Conservation (phyloP, 805 yeast species). For the Blastobotrys americana region DNA sequence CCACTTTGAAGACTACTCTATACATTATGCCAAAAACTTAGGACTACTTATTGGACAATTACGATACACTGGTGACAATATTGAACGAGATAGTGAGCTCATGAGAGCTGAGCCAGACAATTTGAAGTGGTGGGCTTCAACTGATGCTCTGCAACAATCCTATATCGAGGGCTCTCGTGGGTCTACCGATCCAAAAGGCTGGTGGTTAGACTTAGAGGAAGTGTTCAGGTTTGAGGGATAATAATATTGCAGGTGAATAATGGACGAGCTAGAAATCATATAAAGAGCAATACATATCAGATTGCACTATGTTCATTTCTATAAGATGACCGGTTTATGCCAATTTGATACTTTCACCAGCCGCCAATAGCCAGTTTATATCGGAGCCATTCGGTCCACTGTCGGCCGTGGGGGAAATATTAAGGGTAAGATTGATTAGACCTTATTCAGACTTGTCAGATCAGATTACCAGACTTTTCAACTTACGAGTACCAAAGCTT, state of each 20-base stretch:
- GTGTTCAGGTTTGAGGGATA: conserved; percentile 34
- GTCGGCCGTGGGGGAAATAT: too few relatives aligned
- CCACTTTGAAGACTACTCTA: conserved; percentile 38
- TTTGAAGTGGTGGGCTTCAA: conserved; percentile 37
- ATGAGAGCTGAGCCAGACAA: conserved; percentile 34
- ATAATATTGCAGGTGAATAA: not conserved
- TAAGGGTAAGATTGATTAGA: too few relatives aligned
- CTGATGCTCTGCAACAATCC: conserved; percentile 37
- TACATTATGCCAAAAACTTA: conserved; percentile 31
- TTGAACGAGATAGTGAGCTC: conserved; percentile 32
- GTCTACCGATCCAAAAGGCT: conserved; percentile 33
- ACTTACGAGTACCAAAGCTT: too few relatives aligned
- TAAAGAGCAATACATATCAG: too few relatives aligned
- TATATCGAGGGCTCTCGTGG: conserved; percentile 35
- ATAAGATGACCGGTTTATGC: too few relatives aligned
- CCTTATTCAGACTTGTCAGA: too few relatives aligned
- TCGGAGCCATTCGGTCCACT: too few relatives aligned
- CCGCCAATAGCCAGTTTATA: too few relatives aligned
- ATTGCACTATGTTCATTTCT: too few relatives aligned
- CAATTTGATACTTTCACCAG: too few relatives aligned
- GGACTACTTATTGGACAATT: conserved; percentile 33
- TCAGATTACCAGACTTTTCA: too few relatives aligned
- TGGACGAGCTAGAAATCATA: too few relatives aligned
- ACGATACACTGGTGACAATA: conserved; percentile 36
- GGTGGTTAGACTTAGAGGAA: conserved; percentile 36